These are phyloP conservation scores for Kalanchoe fedtschenkoi DNA, from an alignment of 164 flowering plant species.

Conservation along the genomic window DNA sequence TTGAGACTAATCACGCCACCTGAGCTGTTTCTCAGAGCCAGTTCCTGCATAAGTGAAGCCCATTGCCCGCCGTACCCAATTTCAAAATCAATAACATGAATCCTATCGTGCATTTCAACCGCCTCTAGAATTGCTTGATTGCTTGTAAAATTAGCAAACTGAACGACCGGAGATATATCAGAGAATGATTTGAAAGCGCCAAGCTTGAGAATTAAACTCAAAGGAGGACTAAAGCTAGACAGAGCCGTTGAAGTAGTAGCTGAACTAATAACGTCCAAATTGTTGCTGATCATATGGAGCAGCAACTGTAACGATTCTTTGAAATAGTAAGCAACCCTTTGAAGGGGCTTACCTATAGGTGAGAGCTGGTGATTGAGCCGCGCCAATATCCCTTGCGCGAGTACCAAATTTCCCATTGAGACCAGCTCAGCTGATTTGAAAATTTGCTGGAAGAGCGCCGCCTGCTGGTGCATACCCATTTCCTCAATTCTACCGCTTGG, in stretches of 20 bases:
- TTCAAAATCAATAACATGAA: conserved; percentile 52
- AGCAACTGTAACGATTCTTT: conserved; percentile 40
- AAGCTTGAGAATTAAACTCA: conserved; percentile 32
- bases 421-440: conserved; percentile 78
- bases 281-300: conserved; percentile 12
- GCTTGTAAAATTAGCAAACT: conserved; percentile 48
- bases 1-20: conserved; percentile 33
- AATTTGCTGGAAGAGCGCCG: neutral
- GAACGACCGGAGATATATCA: conserved; percentile 48
- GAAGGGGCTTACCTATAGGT: conserved; percentile 54
- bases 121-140: conserved; percentile 56
- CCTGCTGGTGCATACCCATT: neutral
- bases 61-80: conserved; percentile 56
- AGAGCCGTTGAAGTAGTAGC: conserved; percentile 4
- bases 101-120: conserved; percentile 24
- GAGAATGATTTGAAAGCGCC: conserved; percentile 50
- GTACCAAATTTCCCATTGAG: conserved; percentile 63
- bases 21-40: conserved; percentile 26
- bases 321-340: conserved; percentile 48
- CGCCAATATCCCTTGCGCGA: conserved; percentile 99
- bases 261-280: conserved; percentile 3
- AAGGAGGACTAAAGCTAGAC: conserved; percentile 9
- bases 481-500: neutral
- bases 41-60: conserved; percentile 62
- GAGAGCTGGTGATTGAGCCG: conserved; percentile 99